Evolutionary conservation across 306 rosid species (phyloP).

Genomic region (Prunus mira): DNA sequence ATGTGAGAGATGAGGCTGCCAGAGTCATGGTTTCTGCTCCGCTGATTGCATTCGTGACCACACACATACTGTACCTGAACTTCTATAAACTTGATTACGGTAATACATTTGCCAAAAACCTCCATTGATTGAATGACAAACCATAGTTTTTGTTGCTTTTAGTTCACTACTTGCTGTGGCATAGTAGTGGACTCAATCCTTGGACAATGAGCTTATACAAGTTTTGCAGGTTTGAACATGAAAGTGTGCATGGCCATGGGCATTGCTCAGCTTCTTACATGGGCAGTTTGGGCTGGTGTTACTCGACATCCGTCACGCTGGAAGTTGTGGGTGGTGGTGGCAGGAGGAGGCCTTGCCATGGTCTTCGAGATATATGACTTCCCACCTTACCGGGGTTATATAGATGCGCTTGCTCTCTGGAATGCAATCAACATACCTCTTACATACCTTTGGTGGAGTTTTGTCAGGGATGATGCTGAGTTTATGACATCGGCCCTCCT

Average conservation of each 20-base stretch:
- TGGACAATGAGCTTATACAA: constrained; percentile 18
- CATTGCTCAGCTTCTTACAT: constrained; percentile 66
- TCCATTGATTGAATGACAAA: not conserved
- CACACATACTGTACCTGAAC: constrained; percentile 88
- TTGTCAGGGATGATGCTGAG: constrained; percentile 87
- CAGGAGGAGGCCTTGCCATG: constrained; percentile 58
- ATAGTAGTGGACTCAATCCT: not conserved
- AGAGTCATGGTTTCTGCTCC: constrained; percentile 96
- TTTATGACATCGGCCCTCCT: constrained; percentile 53
- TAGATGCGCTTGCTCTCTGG: constrained; percentile 82
- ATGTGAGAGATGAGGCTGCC: constrained; percentile 84
- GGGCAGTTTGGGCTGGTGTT: constrained; percentile 72
- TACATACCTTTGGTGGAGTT: constrained; percentile 91
- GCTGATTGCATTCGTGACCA: constrained; percentile 73
- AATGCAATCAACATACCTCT: constrained; percentile 73
- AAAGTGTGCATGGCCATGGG: constrained; percentile 68
- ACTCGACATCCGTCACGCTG: constrained; percentile 60
- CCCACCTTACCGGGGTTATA: constrained; percentile 86
- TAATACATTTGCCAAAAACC: constrained; percentile 30
- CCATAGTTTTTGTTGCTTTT: not conserved
- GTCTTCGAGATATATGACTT: constrained; percentile 68
- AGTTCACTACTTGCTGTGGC: not conserved
- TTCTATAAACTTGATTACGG: constrained; percentile 73
- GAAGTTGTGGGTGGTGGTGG: constrained; percentile 70
- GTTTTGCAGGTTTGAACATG: constrained; percentile 67